Evolutionary conservation across 441 rosid genomes (phyloP).

Genomic region (Jatropha podagrica): DNA sequence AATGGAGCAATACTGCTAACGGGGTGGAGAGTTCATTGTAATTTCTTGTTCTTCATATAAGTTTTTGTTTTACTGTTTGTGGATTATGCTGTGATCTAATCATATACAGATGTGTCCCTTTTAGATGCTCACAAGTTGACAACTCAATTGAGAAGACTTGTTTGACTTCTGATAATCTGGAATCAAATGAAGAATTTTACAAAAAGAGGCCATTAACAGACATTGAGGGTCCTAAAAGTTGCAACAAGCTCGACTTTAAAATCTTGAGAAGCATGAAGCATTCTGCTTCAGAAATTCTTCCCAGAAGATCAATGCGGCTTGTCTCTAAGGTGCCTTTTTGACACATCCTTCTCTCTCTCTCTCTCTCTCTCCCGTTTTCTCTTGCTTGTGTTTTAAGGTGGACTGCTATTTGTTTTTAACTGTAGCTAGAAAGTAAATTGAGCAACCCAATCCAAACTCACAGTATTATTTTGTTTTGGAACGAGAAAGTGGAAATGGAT

Average conservation of each 20-base stretch:
- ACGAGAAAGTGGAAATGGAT: neutral
- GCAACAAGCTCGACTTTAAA: conserved; percentile 29
- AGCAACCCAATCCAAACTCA: neutral
- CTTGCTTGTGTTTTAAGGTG: neutral
- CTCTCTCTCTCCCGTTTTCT: too few relatives aligned
- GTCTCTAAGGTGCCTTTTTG: conserved; percentile 49
- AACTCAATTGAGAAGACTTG: conserved; percentile 30
- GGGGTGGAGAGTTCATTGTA: conserved; percentile 60
- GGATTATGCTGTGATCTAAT: conserved; percentile 26
- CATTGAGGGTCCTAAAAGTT: conserved; percentile 26
- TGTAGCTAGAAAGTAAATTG: neutral
- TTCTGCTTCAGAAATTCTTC: conserved; percentile 33
- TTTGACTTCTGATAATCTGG: conserved; percentile 29
- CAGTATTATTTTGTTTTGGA: neutral
- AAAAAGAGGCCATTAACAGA: conserved; percentile 37
- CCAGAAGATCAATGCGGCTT: conserved; percentile 58
- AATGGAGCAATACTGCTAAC: conserved; percentile 48
- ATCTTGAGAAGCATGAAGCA: conserved; percentile 37
- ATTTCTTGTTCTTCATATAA: conserved; percentile 34
- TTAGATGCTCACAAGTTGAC: conserved; percentile 47
- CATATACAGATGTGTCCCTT: conserved; percentile 15
- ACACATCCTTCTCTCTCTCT: conserved; percentile 6
- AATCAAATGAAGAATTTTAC: conserved; percentile 27
- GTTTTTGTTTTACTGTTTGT: conserved; percentile 20
- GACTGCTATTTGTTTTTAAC: neutral